Conservation (phyloP, 75 land plant species). For the Sequoiadendron giganteum region DNA sequence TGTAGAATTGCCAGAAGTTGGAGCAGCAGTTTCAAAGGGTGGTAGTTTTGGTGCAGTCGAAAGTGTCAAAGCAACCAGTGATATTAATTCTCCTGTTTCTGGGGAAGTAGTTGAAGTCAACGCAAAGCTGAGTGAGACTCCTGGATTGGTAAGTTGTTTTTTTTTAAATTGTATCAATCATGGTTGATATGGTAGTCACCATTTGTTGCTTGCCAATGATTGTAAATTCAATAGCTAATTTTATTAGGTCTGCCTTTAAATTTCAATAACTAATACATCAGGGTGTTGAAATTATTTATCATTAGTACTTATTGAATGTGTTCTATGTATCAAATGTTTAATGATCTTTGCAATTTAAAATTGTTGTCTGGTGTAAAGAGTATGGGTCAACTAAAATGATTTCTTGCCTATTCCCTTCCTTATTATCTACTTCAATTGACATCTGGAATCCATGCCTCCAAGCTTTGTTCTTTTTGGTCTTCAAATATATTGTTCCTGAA, state of each 20-base stretch:
- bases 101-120: slow-evolving; percentile 72
- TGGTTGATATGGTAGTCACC: neutral
- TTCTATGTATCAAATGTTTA: neutral
- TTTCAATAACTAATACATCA: neutral
- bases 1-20: slow-evolving; percentile 66
- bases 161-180: neutral
- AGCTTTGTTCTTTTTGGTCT: neutral
- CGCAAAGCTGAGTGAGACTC: slow-evolving; percentile 41
- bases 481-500: neutral
- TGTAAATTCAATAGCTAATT: neutral
- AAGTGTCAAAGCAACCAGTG: slow-evolving; percentile 80
- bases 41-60: slow-evolving; percentile 61
- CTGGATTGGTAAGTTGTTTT: slow-evolving; percentile 42
- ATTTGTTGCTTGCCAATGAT: neutral
- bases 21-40: slow-evolving; percentile 37
- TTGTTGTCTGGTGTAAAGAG: neutral
- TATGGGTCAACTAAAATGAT: neutral
- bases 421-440: neutral
- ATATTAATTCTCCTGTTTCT: slow-evolving; percentile 56
- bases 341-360: neutral
- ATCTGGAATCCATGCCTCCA: neutral
- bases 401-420: neutral
- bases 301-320: neutral
- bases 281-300: neutral
- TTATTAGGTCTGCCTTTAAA: neutral